phyloP scores from a whole-genome alignment of 805 yeast species.

The Metschnikowia koreensis region DNA sequence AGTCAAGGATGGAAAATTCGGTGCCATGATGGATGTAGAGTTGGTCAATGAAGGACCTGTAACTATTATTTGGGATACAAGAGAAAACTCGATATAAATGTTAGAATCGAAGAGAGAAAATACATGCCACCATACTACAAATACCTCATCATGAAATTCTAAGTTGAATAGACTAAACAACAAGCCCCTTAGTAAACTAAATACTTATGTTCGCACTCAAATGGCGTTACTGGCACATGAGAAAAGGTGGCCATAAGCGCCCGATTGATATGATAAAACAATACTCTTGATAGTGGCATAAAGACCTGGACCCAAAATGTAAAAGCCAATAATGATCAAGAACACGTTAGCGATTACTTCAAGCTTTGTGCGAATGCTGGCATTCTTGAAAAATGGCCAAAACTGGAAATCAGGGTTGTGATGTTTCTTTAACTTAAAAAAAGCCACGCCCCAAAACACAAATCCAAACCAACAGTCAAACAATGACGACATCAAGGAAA shows the following conservation, averaged over 20 bases:
- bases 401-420: slow-evolving; percentile 17
- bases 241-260: slow-evolving; percentile 51
- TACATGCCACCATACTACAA: too few species aligned
- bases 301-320: slow-evolving; percentile 58
- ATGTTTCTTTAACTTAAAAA: slow-evolving; percentile 40
- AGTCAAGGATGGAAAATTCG: slow-evolving; percentile 87
- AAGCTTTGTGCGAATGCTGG: slow-evolving; percentile 31
- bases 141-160: too few species aligned
- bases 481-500: slow-evolving; percentile 57
- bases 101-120: too few species aligned
- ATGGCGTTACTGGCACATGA: slow-evolving; percentile 44
- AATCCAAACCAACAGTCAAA: slow-evolving; percentile 69
- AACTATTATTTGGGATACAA: slow-evolving; percentile 77
- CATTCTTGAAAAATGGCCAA: slow-evolving; percentile 25
- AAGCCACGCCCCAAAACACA: slow-evolving; percentile 63
- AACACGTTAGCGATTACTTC: slow-evolving; percentile 35
- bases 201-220: neutral
- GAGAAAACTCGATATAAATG: slow-evolving; percentile 6
- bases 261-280: slow-evolving; percentile 47
- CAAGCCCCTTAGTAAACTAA: neutral
- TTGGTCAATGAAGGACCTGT: slow-evolving; percentile 92
- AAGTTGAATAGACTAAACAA: too few species aligned
- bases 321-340: slow-evolving; percentile 48
- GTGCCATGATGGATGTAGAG: slow-evolving; percentile 96
- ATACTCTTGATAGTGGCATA: slow-evolving; percentile 57